A percentile compares a stretch with the other conserved stretches of the same genome.
phyloP scores from a whole-genome alignment of 345 rosid species.

The Camelina neglecta region DNA sequence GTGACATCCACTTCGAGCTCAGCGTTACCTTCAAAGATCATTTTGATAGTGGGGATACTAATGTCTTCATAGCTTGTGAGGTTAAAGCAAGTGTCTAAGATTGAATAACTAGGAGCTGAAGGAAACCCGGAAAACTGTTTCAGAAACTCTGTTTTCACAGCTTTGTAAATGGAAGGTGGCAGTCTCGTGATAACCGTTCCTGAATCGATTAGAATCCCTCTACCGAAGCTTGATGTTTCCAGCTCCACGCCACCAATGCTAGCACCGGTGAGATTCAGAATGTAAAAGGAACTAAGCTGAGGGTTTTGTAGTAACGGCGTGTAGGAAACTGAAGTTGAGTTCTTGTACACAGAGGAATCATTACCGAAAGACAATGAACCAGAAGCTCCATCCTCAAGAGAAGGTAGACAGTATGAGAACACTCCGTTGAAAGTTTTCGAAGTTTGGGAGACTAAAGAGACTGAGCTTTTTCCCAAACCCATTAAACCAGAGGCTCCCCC shows the following conservation, averaged over 20 bases:
- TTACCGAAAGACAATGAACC: constrained; percentile 80
- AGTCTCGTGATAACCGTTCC: constrained; percentile 86
- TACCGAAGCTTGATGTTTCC: constrained; percentile 51
- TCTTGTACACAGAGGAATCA: constrained; percentile 60
- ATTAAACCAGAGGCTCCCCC: constrained; percentile 89
- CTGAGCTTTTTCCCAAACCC: constrained; percentile 80
- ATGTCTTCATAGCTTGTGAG: constrained; percentile 71
- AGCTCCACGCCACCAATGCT: constrained; percentile 63
- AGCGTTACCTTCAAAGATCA: constrained; percentile 65
- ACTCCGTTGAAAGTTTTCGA: constrained; percentile 58
- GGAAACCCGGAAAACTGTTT: constrained; percentile 70
- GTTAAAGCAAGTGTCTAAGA: constrained; percentile 87
- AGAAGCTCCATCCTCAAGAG: constrained; percentile 60
- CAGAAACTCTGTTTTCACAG: constrained; percentile 68
- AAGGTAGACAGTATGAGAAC: constrained; percentile 90
- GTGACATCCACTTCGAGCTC: constrained; percentile 64
- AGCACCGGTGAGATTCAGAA: constrained; percentile 75
- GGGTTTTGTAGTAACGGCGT: constrained; percentile 68
- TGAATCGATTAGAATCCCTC: constrained; percentile 71
- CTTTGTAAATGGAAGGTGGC: constrained; percentile 77
- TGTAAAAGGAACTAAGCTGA: constrained; percentile 68
- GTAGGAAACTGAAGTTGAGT: constrained; percentile 64
- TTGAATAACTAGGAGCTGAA: constrained; percentile 68
- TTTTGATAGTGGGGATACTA: constrained; percentile 63
- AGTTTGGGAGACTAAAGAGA: constrained; percentile 77